Evolutionary conservation across 768 basidiomycete genomes (phyloP).

Genomic region (Naganishia onofrii): DNA sequence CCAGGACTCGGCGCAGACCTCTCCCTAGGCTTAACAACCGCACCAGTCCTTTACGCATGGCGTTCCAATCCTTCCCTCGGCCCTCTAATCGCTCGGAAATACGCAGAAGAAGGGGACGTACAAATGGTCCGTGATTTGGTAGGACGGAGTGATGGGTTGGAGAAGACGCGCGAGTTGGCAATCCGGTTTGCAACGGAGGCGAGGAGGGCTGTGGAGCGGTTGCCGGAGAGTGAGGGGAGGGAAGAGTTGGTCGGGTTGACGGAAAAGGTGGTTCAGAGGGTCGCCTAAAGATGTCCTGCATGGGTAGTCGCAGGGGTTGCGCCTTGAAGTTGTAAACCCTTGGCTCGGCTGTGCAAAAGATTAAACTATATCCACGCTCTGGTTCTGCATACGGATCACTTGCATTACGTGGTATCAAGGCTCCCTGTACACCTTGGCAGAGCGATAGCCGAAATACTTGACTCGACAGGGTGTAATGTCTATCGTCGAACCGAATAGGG

Average conservation of each 20-base stretch:
- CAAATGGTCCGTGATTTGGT: conserved; percentile 70
- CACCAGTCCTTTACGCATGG: conserved; percentile 79
- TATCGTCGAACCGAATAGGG: too few relatives aligned
- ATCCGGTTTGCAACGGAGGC: conserved; percentile 72
- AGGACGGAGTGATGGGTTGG: conserved; percentile 67
- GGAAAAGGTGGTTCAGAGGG: conserved; percentile 60
- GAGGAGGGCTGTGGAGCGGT: conserved; percentile 61
- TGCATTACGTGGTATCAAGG: too few relatives aligned
- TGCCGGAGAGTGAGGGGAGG: conserved; percentile 80
- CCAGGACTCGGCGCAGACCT: conserved; percentile 78
- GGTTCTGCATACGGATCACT: too few relatives aligned
- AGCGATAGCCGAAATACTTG: too few relatives aligned
- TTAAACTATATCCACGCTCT: too few relatives aligned
- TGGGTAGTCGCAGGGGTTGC: neutral
- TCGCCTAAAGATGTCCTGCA: conserved; percentile 33
- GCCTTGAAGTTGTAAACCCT: too few relatives aligned
- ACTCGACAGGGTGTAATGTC: too few relatives aligned
- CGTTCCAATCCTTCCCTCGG: conserved; percentile 72
- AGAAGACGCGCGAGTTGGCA: conserved; percentile 76
- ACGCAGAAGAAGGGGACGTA: conserved; percentile 72
- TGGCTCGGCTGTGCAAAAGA: too few relatives aligned
- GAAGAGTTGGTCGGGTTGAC: conserved; percentile 71
- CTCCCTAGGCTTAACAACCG: conserved; percentile 77
- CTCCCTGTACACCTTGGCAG: too few relatives aligned
- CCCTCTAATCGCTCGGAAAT: conserved; percentile 74